phyloP scores from a whole-genome alignment of 2,329 filamentous ascomycete genomes.

The Didymella segeticola region DNA sequence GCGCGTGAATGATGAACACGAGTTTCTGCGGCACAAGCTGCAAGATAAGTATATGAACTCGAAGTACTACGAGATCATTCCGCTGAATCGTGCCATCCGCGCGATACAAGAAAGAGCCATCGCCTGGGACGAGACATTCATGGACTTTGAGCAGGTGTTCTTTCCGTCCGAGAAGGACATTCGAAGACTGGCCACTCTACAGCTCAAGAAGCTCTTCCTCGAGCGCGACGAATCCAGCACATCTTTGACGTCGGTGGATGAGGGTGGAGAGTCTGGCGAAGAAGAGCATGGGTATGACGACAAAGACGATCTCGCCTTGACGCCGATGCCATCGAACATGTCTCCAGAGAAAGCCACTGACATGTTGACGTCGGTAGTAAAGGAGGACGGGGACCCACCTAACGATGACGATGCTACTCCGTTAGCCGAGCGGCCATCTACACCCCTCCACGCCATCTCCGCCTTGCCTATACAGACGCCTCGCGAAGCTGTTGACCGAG shows the following conservation, averaged over 20 bases:
- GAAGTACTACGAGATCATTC: conserved; percentile 96
- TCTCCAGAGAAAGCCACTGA: conserved; percentile 69
- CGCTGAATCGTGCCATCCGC: conserved; percentile 85
- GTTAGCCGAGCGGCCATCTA: conserved; percentile 17
- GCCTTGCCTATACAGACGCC: conserved; percentile 38
- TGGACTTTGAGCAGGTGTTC: conserved; percentile 90
- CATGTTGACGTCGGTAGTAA: conserved; percentile 69
- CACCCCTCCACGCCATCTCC: conserved; percentile 15
- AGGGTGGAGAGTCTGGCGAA: conserved; percentile 58
- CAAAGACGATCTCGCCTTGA: conserved; percentile 39
- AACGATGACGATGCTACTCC: conserved; percentile 13
- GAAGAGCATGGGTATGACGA: conserved; percentile 42
- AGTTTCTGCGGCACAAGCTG: conserved; percentile 74
- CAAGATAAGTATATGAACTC: conserved; percentile 92
- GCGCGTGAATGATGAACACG: conserved; percentile 84
- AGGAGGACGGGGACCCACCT: conserved; percentile 56
- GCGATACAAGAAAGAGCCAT: conserved; percentile 92
- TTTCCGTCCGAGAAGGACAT: conserved; percentile 97
- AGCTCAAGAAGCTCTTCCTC: conserved; percentile 92
- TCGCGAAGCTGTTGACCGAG: conserved; percentile 52
- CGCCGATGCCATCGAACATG: conserved; percentile 50
- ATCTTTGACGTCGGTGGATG: conserved; percentile 73
- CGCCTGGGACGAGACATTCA: conserved; percentile 90
- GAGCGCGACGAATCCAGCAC: conserved; percentile 83
- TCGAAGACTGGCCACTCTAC: conserved; percentile 85